phyloP scores from a whole-genome alignment of 805 yeast genomes.

The Saturnispora serradocipensis region DNA sequence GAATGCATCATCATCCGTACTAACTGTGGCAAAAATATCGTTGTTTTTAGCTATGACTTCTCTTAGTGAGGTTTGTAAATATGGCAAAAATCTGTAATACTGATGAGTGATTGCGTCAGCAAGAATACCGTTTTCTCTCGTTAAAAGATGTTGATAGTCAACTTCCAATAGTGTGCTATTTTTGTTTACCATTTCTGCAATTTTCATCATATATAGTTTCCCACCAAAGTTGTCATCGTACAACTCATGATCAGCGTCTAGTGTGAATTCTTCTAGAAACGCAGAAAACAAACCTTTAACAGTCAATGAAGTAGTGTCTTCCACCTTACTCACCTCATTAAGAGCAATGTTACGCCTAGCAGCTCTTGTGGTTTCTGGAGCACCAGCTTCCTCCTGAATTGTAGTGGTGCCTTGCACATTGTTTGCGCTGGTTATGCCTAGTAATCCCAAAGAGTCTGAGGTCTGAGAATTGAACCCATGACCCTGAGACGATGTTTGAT shows the following conservation, averaged over 20 bases:
- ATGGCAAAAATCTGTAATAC: slow-evolving; percentile 88
- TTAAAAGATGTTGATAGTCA: slow-evolving; percentile 70
- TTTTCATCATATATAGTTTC: slow-evolving; percentile 63
- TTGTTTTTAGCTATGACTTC: slow-evolving; percentile 64
- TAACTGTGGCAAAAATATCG: slow-evolving; percentile 44
- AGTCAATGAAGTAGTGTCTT: slow-evolving; percentile 87
- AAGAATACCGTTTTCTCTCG: slow-evolving; percentile 74
- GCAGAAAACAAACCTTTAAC: slow-evolving; percentile 86
- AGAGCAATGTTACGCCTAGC: slow-evolving; percentile 45
- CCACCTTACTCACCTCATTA: slow-evolving; percentile 72
- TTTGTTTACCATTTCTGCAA: slow-evolving; percentile 68
- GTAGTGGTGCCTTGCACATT: slow-evolving; percentile 3
- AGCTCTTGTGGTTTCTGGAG: slow-evolving; percentile 17
- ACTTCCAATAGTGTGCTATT: slow-evolving; percentile 74
- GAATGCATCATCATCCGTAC: slow-evolving; percentile 32
- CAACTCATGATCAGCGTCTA: slow-evolving; percentile 30
- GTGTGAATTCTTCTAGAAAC: slow-evolving; percentile 56
- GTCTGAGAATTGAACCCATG: slow-evolving; percentile 7
- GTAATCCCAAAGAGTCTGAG: slow-evolving; percentile 11
- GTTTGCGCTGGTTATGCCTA: not conserved
- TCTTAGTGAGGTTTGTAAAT: slow-evolving; percentile 63
- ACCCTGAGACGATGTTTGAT: slow-evolving; percentile 12
- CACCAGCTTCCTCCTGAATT: slow-evolving; percentile 3
- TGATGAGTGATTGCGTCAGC: slow-evolving; percentile 87
- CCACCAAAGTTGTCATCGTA: slow-evolving; percentile 39